phyloP scores from a whole-genome alignment of 2,329 filamentous ascomycete genomes.

The Botrytis hyacinthi region DNA sequence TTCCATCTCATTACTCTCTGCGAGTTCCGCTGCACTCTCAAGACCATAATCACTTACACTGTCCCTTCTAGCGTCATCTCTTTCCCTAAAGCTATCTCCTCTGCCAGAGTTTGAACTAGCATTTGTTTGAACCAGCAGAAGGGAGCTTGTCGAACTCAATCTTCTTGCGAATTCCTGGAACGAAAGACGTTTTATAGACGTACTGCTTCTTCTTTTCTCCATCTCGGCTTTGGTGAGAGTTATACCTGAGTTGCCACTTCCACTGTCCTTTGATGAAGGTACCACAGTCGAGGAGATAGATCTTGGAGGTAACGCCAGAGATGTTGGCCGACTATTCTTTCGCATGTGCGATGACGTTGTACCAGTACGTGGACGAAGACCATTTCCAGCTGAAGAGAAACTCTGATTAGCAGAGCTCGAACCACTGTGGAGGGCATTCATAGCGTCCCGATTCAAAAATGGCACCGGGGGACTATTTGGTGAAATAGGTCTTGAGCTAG shows the following conservation, averaged over 20 bases:
- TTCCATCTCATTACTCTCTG: neutral
- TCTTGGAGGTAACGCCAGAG: conserved; percentile 33
- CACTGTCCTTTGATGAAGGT: conserved; percentile 27
- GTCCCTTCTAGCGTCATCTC: conserved; percentile 28
- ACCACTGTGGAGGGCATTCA: conserved; percentile 34
- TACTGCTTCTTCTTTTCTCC: conserved; percentile 51
- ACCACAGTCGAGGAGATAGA: conserved; percentile 33
- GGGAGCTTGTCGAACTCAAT: conserved; percentile 57
- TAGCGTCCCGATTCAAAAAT: conserved; percentile 35
- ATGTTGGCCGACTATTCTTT: conserved; percentile 30
- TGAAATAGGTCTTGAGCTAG: conserved; percentile 28
- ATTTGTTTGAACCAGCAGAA: conserved; percentile 59
- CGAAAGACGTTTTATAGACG: conserved; percentile 57
- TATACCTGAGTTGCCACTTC: conserved; percentile 24
- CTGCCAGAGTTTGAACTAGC: conserved; percentile 37
- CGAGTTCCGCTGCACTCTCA: neutral
- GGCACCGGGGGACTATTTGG: conserved; percentile 33
- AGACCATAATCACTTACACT: conserved; percentile 17
- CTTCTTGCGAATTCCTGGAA: conserved; percentile 61
- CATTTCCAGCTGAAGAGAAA: conserved; percentile 4
- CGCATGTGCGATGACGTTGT: conserved; percentile 27
- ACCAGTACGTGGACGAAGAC: conserved; percentile 33
- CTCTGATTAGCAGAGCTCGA: conserved; percentile 19
- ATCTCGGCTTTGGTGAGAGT: conserved; percentile 25
- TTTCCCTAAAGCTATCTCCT: conserved; percentile 30